These are phyloP conservation scores for Dioszegia crocea DNA, from an alignment of 768 basidiomycete species.

Conservation along the genomic window DNA sequence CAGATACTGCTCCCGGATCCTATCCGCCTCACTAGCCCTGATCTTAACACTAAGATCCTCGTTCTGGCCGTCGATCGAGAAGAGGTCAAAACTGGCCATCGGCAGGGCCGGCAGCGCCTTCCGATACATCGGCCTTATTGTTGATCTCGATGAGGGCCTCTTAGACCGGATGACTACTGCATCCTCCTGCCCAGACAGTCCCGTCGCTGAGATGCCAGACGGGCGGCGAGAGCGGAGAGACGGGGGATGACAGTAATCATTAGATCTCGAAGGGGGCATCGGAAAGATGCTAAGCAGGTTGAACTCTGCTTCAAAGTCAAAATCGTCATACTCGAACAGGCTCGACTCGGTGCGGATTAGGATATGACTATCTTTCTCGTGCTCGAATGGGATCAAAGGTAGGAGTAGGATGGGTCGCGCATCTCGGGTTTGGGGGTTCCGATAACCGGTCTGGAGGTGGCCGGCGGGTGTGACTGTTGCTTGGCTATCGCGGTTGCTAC, in stretches of 20 bases:
- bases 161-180: not conserved
- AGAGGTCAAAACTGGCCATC: not conserved
- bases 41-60: not conserved
- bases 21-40: constrained; percentile 3
- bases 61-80: not conserved
- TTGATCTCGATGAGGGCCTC: not conserved
- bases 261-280: not conserved
- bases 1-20: constrained; percentile 1
- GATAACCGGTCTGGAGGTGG: not conserved
- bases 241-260: not conserved
- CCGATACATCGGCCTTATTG: not conserved
- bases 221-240: not conserved
- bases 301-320: not conserved
- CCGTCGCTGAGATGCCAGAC: too few species aligned
- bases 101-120: constrained; percentile 1
- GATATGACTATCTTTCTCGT: not conserved
- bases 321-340: not conserved
- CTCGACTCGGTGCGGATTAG: not conserved
- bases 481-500: constrained; percentile 3
- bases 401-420: not conserved
- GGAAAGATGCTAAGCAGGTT: not conserved
- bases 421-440: not conserved
- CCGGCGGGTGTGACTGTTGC: constrained; percentile 1
- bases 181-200: not conserved
- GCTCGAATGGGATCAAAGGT: not conserved